phyloP scores from a whole-genome alignment of 306 rosid genomes.

The Trichosanthes cucumerina region DNA sequence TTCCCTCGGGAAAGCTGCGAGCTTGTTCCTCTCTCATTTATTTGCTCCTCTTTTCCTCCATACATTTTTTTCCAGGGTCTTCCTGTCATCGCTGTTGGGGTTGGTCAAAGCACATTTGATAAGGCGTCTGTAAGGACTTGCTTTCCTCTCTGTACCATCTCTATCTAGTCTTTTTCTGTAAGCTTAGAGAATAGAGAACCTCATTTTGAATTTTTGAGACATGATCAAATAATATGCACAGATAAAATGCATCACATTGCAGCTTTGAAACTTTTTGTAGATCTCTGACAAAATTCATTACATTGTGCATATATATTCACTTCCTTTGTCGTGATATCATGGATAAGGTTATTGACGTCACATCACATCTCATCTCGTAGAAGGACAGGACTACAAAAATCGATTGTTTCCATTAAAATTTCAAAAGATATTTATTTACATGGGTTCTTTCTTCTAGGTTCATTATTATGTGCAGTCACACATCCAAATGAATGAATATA shows the following conservation, averaged over 20 bases:
- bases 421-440: not conserved
- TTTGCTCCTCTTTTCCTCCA: conserved; percentile 15
- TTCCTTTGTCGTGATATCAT: not conserved
- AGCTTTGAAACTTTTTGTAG: not conserved
- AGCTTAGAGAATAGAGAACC: not conserved
- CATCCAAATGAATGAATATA: conserved; percentile 85
- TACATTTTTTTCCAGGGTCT: conserved; percentile 49
- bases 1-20: not conserved
- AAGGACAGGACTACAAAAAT: not conserved
- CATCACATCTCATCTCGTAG: not conserved
- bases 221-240: not conserved
- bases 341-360: not conserved
- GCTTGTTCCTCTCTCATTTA: too few species aligned
- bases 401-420: not conserved
- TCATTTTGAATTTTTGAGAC: not conserved
- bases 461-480: conserved; percentile 86
- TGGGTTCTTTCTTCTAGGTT: conserved; percentile 37
- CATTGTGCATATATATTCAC: not conserved
- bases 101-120: conserved; percentile 84
- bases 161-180: not conserved
- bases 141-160: conserved; percentile 3
- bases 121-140: conserved; percentile 81
- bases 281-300: not conserved
- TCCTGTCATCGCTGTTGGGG: conserved; percentile 82
- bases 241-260: not conserved